Evolutionary conservation across 805 yeast species (phyloP).

Genomic region (Candida maris): DNA sequence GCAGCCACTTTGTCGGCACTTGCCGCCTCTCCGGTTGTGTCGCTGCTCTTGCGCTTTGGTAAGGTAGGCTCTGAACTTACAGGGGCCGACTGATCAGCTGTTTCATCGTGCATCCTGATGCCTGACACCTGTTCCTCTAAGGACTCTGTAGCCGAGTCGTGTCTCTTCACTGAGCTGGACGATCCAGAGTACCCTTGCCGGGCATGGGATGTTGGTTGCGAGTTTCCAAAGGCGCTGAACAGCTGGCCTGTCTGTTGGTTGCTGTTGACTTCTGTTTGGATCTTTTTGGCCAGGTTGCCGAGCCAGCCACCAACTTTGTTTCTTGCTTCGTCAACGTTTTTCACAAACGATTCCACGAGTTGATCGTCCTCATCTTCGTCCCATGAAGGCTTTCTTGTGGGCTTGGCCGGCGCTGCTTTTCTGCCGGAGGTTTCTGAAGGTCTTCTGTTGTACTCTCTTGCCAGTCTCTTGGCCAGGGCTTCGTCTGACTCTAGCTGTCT

Average conservation of each 20-base stretch:
- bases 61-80: constrained; percentile 16
- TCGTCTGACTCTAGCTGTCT: constrained; percentile 53
- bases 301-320: constrained; percentile 77
- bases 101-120: constrained; percentile 23
- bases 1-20: constrained; percentile 1
- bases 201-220: constrained; percentile 2
- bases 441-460: constrained; percentile 50
- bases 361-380: constrained; percentile 42
- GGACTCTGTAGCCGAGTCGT: constrained; percentile 29
- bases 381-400: constrained; percentile 20
- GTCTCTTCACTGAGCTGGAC: background rate
- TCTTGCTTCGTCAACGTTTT: constrained; percentile 79
- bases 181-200: constrained; percentile 2
- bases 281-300: constrained; percentile 56
- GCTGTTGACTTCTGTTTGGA: constrained; percentile 22
- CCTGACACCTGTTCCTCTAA: constrained; percentile 24
- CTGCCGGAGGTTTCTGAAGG: constrained; percentile 6
- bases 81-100: constrained; percentile 1
- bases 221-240: constrained; percentile 31
- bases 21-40: background rate
- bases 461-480: constrained; percentile 73
- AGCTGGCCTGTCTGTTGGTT: constrained; percentile 26
- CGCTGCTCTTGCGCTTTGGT: constrained; percentile 12
- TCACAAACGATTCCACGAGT: constrained; percentile 57
- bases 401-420: constrained; percentile 26